Conservation (phyloP, 129 eudicot genomes). For the Arctium minus region DNA sequence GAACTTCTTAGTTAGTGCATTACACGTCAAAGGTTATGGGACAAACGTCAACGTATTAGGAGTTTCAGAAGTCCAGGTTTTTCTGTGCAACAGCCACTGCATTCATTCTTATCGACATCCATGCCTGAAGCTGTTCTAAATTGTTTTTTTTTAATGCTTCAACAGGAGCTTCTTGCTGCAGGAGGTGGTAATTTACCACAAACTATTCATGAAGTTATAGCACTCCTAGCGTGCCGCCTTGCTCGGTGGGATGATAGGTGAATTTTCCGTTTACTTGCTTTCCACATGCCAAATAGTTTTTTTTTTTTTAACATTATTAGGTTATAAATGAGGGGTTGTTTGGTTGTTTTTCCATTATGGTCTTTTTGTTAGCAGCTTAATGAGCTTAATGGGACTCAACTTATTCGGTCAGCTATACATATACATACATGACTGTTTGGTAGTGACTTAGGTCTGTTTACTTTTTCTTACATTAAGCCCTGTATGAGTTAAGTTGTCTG, state of each 20-base stretch:
- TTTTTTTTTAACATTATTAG: background rate
- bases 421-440: no score
- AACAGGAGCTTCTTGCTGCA: conserved; percentile 68
- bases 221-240: conserved; percentile 66
- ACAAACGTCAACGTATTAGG: conserved; percentile 59
- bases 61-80: conserved; percentile 72
- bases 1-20: conserved; percentile 54
- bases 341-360: no score
- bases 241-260: conserved; percentile 86
- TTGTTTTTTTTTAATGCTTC: background rate
- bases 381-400: no score
- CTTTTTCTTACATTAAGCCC: no score
- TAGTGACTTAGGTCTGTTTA: no score
- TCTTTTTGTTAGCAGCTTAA: no score
- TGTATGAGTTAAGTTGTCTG: no score
- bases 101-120: background rate
- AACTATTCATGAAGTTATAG: conserved; percentile 64
- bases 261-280: background rate
- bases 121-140: background rate
- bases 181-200: conserved; percentile 58
- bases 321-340: background rate
- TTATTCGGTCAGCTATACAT: no score
- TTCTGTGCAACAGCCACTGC: conserved; percentile 1
- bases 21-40: conserved; percentile 67
- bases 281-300: background rate